Evolutionary conservation across 495 filamentous ascomycete species (phyloP).

Genomic region (Neurospora tetrasperma): DNA sequence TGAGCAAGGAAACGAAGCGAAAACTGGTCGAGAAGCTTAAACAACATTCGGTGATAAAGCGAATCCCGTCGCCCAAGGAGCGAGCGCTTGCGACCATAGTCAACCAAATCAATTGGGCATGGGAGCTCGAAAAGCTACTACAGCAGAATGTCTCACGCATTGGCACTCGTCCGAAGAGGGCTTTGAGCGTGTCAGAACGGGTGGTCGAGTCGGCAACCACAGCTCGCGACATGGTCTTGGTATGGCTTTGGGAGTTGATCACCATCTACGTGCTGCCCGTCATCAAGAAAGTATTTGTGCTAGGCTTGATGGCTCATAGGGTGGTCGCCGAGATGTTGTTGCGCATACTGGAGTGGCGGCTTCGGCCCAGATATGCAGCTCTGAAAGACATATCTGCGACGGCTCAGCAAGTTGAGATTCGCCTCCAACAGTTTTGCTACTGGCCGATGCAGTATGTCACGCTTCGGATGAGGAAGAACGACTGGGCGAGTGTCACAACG

Average conservation of each 20-base stretch:
- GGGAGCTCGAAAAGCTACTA: conserved; percentile 72
- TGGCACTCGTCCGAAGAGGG: conserved; percentile 67
- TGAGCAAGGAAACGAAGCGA: conserved; percentile 41
- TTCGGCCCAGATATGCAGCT: conserved; percentile 67
- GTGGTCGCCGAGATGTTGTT: conserved; percentile 72
- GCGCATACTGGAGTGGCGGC: conserved; percentile 77
- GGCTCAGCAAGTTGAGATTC: conserved; percentile 97
- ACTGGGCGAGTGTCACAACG: conserved; percentile 92
- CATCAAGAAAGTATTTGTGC: conserved; percentile 59
- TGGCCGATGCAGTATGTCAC: conserved; percentile 97
- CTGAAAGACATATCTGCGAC: conserved; percentile 94
- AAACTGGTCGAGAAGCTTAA: conserved; percentile 80
- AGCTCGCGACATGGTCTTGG: conserved; percentile 61
- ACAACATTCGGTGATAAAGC: conserved; percentile 71
- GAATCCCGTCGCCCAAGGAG: conserved; percentile 71
- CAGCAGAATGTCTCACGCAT: conserved; percentile 80
- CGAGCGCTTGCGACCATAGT: conserved; percentile 68
- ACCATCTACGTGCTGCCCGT: conserved; percentile 72
- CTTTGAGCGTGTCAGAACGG: conserved; percentile 84
- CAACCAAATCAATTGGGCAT: conserved; percentile 93
- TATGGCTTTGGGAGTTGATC: conserved; percentile 59
- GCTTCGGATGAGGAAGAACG: conserved; percentile 72
- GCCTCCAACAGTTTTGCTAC: conserved; percentile 96
- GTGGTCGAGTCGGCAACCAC: conserved; percentile 90
- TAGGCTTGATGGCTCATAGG: conserved; percentile 71